phyloP scores from a whole-genome alignment of 2,329 filamentous ascomycete genomes.

The Parasarocladium wereldwijsianum region DNA sequence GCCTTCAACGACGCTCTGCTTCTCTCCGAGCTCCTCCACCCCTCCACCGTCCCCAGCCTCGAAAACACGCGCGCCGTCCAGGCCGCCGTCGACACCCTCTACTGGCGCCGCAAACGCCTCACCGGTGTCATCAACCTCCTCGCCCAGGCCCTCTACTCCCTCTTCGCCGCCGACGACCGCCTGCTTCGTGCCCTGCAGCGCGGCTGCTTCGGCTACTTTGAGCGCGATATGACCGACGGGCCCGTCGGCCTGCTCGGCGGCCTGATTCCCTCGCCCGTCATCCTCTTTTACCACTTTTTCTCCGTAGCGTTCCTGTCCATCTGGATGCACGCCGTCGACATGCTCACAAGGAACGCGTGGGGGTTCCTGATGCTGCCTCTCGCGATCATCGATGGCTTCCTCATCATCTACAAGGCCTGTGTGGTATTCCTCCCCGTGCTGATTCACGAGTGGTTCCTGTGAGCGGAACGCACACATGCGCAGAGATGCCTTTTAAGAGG shows the following conservation, averaged over 20 bases:
- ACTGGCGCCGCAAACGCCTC: conserved; percentile 73
- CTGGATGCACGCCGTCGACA: conserved; percentile 39
- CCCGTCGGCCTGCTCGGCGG: conserved; percentile 73
- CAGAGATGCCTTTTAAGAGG: background rate
- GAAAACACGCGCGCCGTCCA: conserved; percentile 52
- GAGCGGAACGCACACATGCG: conserved; percentile 6
- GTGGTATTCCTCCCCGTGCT: conserved; percentile 75
- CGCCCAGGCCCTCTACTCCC: conserved; percentile 80
- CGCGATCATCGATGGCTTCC: conserved; percentile 46
- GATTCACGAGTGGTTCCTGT: conserved; percentile 41
- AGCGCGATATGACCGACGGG: conserved; percentile 58
- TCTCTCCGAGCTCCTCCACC: conserved; percentile 59
- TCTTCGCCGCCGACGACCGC: conserved; percentile 75
- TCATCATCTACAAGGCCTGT: conserved; percentile 68
- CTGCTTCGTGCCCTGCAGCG: conserved; percentile 68
- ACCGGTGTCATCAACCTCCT: conserved; percentile 92
- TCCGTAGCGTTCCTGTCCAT: conserved; percentile 79
- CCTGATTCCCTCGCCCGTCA: conserved; percentile 59
- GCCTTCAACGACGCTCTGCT: conserved; percentile 84
- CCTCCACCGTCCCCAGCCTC: conserved; percentile 52
- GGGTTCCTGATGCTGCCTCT: conserved; percentile 38
- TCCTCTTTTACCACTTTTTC: conserved; percentile 90
- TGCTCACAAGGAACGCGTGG: conserved; percentile 17
- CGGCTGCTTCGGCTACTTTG: conserved; percentile 90
- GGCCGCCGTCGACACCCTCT: conserved; percentile 57